Evolutionary conservation across 371 early-diverging fungal species (phyloP).

Genomic region (Mortierella sp.): DNA sequence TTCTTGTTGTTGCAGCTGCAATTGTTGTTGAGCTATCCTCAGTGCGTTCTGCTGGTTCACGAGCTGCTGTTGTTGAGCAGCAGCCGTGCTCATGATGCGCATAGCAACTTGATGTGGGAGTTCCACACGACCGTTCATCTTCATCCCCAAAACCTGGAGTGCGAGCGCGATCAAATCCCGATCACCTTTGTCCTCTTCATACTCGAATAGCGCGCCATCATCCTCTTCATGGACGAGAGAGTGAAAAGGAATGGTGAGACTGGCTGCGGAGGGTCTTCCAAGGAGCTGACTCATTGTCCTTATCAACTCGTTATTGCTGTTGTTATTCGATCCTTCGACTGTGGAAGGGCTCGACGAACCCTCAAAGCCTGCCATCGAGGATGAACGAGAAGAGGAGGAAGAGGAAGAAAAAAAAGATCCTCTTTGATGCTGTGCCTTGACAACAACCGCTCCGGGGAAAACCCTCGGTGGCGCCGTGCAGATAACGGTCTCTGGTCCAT

Average conservation of each 20-base stretch:
- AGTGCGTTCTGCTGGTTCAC: constrained; percentile 6
- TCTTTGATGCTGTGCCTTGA: too few species aligned
- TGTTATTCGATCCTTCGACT: constrained; percentile 65
- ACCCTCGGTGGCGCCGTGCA: constrained; percentile 82
- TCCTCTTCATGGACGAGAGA: constrained; percentile 55
- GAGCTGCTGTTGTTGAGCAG: constrained; percentile 30
- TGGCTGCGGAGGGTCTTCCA: constrained; percentile 19
- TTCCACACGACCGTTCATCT: constrained; percentile 80
- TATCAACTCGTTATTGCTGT: constrained; percentile 38
- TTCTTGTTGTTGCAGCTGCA: too few species aligned
- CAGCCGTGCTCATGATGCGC: constrained; percentile 74
- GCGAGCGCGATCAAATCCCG: constrained; percentile 85
- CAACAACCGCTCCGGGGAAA: constrained; percentile 78
- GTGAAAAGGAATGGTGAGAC: constrained; percentile 47
- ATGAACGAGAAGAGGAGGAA: too few species aligned
- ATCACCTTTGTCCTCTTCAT: constrained; percentile 66
- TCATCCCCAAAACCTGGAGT: constrained; percentile 83
- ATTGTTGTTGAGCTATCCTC: too few species aligned
- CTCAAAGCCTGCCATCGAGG: too few species aligned
- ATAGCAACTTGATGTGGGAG: constrained; percentile 78
- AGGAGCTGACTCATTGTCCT: constrained; percentile 38
- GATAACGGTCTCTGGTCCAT: constrained; percentile 77
- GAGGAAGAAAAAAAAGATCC: too few species aligned
- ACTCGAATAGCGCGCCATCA: constrained; percentile 67
- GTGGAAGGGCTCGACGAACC: too few species aligned